These are phyloP conservation scores for Silene conica DNA, from an alignment of 148 eudicot genomes.

Conservation along the genomic window DNA sequence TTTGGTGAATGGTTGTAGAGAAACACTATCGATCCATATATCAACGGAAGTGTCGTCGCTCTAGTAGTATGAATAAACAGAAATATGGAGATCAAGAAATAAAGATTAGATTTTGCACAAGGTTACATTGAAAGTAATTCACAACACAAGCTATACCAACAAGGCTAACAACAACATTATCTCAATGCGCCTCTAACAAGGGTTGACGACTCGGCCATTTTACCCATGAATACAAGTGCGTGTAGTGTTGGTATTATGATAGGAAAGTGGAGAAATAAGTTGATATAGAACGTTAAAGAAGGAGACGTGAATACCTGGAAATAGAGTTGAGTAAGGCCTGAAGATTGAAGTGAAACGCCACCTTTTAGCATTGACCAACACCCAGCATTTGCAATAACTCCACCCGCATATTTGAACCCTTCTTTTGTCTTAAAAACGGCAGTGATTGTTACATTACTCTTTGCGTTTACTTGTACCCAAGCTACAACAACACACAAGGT, in stretches of 20 bases:
- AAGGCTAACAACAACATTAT: no score
- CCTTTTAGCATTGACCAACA: conserved; percentile 79
- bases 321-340: conserved; percentile 28
- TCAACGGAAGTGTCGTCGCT: conserved; percentile 37
- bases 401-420: conserved; percentile 30
- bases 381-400: conserved; percentile 44
- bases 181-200: no score
- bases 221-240: no score
- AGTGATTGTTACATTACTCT: conserved; percentile 33
- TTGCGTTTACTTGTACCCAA: conserved; percentile 46
- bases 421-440: conserved; percentile 25
- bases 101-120: neutral
- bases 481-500: conserved; percentile 24
- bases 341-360: conserved; percentile 32
- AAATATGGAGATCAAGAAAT: neutral
- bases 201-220: no score
- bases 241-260: no score
- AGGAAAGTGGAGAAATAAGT: no score
- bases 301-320: conserved; percentile 27
- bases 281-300: neutral
- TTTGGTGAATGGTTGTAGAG: conserved; percentile 61
- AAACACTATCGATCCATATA: conserved; percentile 60
- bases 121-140: neutral
- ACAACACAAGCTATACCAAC: no score
- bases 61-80: conserved; percentile 21